phyloP scores from a whole-genome alignment of 2,329 filamentous ascomycete genomes.

The Dactylellina haptotyla region DNA sequence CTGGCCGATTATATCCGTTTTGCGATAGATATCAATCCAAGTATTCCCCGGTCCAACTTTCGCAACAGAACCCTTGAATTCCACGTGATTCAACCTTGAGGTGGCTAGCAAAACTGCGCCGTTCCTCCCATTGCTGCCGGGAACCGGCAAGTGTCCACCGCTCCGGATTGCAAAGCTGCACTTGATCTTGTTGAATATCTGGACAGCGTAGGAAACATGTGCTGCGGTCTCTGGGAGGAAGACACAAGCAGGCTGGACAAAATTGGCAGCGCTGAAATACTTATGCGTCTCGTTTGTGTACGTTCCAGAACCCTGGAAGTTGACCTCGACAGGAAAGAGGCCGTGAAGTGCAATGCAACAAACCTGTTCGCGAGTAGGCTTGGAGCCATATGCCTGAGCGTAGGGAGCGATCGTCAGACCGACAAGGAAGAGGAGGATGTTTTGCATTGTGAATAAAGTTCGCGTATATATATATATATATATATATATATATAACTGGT shows the following conservation, averaged over 20 bases:
- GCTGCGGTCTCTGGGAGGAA: conserved; percentile 14
- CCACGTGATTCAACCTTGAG: conserved; percentile 61
- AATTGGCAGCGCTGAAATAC: conserved; percentile 16
- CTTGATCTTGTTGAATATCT: conserved; percentile 9
- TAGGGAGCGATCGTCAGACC: neutral
- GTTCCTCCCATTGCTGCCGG: conserved; percentile 66
- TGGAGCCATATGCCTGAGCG: neutral
- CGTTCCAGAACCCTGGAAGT: neutral
- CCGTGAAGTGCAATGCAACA: conserved; percentile 21
- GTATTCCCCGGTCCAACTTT: conserved; percentile 64
- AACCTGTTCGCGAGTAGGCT: neutral
- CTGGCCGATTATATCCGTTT: conserved; percentile 62
- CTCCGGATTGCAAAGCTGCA: conserved; percentile 67
- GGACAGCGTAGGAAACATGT: conserved; percentile 22
- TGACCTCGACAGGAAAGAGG: neutral
- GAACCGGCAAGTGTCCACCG: conserved; percentile 70
- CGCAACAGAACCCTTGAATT: conserved; percentile 59
- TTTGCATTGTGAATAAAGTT: neutral
- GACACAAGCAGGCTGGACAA: conserved; percentile 26
- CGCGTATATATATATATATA: no score
- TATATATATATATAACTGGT: no score
- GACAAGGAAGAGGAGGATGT: neutral
- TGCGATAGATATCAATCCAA: conserved; percentile 64
- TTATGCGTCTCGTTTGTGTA: conserved; percentile 19
- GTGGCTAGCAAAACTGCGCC: conserved; percentile 67